A percentile compares a stretch with the other conserved stretches of the same genome.
Conservation (phyloP, 1,139 yeast species). For the Hansenula sp. region DNA sequence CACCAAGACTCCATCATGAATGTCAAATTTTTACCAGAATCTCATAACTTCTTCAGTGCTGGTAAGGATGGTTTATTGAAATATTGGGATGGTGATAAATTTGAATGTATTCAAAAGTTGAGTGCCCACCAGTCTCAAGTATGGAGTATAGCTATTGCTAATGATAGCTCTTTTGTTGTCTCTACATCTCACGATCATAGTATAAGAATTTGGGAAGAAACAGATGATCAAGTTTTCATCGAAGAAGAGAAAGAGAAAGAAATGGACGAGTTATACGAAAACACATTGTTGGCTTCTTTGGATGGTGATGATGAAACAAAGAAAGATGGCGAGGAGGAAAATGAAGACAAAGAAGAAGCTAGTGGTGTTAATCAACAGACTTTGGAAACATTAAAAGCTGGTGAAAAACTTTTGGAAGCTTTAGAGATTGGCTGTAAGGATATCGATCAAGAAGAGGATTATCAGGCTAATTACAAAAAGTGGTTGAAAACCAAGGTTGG, state of each 20-base stretch:
- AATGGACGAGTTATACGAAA: conserved; percentile 86
- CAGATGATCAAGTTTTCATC: conserved; percentile 88
- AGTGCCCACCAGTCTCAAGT: conserved; percentile 91
- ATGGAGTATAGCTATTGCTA: conserved; percentile 81
- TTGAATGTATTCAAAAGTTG: conserved; percentile 85
- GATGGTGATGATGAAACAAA: conserved; percentile 56
- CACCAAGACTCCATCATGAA: conserved; percentile 95
- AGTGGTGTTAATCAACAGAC: conserved; percentile 79
- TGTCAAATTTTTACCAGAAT: conserved; percentile 76
- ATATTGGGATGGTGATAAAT: conserved; percentile 98
- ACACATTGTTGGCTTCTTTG: conserved; percentile 63
- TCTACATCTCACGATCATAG: conserved; percentile 95
- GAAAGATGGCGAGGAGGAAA: conserved; percentile 33
- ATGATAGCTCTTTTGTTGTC: conserved; percentile 68
- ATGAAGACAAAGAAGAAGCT: conserved; percentile 52
- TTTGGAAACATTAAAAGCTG: conserved; percentile 88
- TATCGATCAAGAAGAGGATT: conserved; percentile 52
- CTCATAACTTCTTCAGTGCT: conserved; percentile 86
- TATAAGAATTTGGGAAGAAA: conserved; percentile 85
- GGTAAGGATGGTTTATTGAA: conserved; percentile 87
- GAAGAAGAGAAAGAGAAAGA: conserved; percentile 97
- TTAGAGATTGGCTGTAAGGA: conserved; percentile 79
- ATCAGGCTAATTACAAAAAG: conserved; percentile 31
- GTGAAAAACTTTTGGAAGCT: conserved; percentile 92
- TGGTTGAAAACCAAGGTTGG: conserved; percentile 39